phyloP scores from a whole-genome alignment of 2,329 filamentous ascomycete genomes.

The Teratosphaeria pseudoeucalypti region DNA sequence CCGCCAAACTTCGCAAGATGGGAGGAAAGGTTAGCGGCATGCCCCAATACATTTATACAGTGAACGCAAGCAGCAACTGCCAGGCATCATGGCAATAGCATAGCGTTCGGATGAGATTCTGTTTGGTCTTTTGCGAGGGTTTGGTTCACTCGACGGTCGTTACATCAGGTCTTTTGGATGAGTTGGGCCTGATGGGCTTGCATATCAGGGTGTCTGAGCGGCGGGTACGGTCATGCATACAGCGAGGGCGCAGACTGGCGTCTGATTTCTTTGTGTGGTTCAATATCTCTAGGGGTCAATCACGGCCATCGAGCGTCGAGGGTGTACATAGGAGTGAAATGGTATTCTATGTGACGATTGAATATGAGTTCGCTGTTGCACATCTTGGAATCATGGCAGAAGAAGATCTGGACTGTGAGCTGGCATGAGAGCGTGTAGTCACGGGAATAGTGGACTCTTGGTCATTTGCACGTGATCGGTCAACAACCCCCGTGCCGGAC shows the following conservation, averaged over 20 bases:
- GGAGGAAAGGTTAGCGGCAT: background rate
- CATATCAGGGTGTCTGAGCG: background rate
- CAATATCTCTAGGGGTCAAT: background rate
- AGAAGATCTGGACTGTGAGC: no score
- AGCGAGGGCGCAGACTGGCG: background rate
- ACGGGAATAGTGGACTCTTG: no score
- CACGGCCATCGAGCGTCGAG: background rate
- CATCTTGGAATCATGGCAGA: background rate
- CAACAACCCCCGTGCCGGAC: background rate
- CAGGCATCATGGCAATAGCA: background rate
- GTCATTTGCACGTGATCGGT: background rate
- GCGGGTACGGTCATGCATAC: background rate
- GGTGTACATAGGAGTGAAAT: background rate
- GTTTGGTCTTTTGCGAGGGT: background rate
- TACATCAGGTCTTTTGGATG: background rate
- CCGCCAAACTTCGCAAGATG: background rate
- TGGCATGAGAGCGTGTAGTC: no score
- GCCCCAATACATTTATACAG: background rate
- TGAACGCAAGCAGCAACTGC: background rate
- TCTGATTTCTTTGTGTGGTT: background rate
- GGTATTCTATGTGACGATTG: background rate
- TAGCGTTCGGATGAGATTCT: background rate
- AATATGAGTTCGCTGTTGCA: background rate
- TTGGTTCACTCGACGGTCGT: background rate
- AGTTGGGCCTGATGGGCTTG: background rate